Evolutionary conservation across 768 basidiomycete species (phyloP).

Genomic region (Suillus paluster): DNA sequence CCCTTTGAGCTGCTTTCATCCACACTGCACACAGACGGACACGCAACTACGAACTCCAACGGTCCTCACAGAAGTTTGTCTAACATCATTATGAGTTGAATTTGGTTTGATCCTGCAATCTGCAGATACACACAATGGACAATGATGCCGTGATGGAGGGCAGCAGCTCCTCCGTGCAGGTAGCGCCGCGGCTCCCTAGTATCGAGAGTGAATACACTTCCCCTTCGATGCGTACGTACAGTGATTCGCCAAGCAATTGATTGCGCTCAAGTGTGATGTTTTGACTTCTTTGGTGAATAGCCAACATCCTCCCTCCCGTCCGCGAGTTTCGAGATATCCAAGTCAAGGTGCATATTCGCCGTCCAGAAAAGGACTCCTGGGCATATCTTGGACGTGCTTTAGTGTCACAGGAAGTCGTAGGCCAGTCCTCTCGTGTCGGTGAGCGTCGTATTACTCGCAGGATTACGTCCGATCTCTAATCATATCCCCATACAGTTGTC

Average conservation of each 20-base stretch:
- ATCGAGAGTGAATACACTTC: slow-evolving; percentile 2
- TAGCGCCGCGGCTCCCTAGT: slow-evolving; percentile 11
- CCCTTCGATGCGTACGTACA: slow-evolving; percentile 6
- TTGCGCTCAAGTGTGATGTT: slow-evolving; percentile 3
- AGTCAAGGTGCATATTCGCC: slow-evolving; percentile 84
- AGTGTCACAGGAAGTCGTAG: slow-evolving; percentile 74
- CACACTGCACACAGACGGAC: background rate
- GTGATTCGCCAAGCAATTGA: background rate
- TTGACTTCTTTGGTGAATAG: slow-evolving; percentile 8
- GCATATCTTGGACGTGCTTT: slow-evolving; percentile 78
- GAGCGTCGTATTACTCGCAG: slow-evolving; percentile 31
- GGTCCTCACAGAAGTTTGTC: background rate
- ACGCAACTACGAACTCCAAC: slow-evolving; percentile 1
- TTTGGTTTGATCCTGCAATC: background rate
- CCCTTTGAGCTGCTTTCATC: background rate
- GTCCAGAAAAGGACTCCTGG: slow-evolving; percentile 82
- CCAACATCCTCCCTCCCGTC: slow-evolving; percentile 15
- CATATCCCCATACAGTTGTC: slow-evolving; percentile 20
- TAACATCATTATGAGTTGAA: background rate
- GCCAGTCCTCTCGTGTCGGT: slow-evolving; percentile 85
- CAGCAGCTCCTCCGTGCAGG: slow-evolving; percentile 25
- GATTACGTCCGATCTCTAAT: slow-evolving; percentile 13
- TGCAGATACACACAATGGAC: slow-evolving; percentile 39
- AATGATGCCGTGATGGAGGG: slow-evolving; percentile 34
- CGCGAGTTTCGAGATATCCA: slow-evolving; percentile 79